Percentiles rank a stretch among this genome's conserved stretches.
phyloP scores from a whole-genome alignment of 108 stramenopile genomes.

The Cyclotella kingstonii region DNA sequence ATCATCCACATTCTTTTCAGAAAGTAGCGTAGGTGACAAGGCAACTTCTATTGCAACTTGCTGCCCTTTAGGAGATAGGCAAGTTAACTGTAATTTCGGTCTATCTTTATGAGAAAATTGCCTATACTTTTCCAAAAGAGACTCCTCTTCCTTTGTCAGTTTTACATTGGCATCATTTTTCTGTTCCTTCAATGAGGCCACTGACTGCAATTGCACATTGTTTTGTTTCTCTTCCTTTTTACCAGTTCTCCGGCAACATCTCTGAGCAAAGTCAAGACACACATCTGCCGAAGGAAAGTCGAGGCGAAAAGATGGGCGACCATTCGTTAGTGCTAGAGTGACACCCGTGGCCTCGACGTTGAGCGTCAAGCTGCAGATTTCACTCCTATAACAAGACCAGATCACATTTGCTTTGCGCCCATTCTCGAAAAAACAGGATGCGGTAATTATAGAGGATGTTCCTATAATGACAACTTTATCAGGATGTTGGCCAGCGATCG shows the following conservation, averaged over 20 bases:
- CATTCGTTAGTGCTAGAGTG: constrained; percentile 42
- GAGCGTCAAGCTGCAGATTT: constrained; percentile 65
- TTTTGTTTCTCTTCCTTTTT: neutral
- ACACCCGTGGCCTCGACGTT: constrained; percentile 67
- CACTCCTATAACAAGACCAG: constrained; percentile 58
- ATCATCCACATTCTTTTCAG: constrained; percentile 5
- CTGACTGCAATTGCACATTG: neutral
- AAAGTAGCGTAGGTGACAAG: neutral
- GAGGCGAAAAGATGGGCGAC: constrained; percentile 49
- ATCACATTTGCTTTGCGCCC: constrained; percentile 43
- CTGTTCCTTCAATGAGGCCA: neutral
- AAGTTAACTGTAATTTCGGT: constrained; percentile 28
- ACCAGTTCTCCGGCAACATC: neutral
- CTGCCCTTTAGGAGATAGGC: constrained; percentile 30
- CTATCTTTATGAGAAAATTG: constrained; percentile 30
- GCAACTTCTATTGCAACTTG: constrained; percentile 27
- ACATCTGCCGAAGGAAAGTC: constrained; percentile 55
- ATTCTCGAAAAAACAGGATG: neutral
- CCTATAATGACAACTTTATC: constrained; percentile 35
- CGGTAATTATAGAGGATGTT: constrained; percentile 24
- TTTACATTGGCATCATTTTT: neutral
- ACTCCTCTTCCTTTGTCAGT: constrained; percentile 33
- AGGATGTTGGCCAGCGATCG: constrained; percentile 1
- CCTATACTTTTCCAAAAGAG: constrained; percentile 26
- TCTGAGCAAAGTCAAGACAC: constrained; percentile 71